Percentiles rank a stretch among this genome's conserved stretches.
phyloP scores from a whole-genome alignment of 257 asterid species.

The Rhazya stricta region DNA sequence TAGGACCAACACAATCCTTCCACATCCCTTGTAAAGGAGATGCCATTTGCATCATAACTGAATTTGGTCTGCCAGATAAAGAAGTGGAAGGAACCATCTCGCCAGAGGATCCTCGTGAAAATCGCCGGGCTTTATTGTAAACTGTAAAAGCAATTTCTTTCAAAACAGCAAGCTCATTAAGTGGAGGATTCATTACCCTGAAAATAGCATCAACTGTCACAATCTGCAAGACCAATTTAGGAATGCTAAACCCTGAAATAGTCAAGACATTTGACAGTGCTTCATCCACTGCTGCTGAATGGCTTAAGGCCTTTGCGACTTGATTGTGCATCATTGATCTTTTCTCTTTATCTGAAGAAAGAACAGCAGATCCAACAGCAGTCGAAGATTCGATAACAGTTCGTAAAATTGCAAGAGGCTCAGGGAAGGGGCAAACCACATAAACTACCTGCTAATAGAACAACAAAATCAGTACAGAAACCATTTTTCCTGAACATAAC shows the following conservation, averaged over 20 bases:
- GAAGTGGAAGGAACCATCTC: conserved; percentile 52
- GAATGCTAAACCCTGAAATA: conserved; percentile 84
- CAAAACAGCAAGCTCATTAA: conserved; percentile 71
- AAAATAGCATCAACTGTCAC: conserved; percentile 95
- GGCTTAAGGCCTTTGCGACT: conserved; percentile 93
- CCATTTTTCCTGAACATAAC: background rate
- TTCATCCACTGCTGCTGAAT: conserved; percentile 83
- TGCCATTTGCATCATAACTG: conserved; percentile 66
- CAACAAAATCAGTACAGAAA: conserved; percentile 13
- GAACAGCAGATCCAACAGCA: conserved; percentile 81
- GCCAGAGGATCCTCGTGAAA: conserved; percentile 64
- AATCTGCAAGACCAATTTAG: conserved; percentile 90
- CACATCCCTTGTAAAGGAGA: conserved; percentile 82
- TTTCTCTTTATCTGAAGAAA: conserved; percentile 87
- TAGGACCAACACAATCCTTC: conserved; percentile 84
- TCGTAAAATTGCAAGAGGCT: conserved; percentile 91
- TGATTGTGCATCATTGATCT: conserved; percentile 86
- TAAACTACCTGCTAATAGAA: conserved; percentile 66
- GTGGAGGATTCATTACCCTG: conserved; percentile 86
- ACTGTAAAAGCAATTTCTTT: conserved; percentile 97
- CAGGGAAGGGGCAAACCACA: conserved; percentile 99
- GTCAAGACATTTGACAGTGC: conserved; percentile 81
- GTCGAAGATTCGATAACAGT: conserved; percentile 86
- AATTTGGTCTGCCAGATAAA: conserved; percentile 62
- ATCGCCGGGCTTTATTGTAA: conserved; percentile 86